Conservation (phyloP, 805 yeast genomes). For the Ascoidea rubescens region DNA sequence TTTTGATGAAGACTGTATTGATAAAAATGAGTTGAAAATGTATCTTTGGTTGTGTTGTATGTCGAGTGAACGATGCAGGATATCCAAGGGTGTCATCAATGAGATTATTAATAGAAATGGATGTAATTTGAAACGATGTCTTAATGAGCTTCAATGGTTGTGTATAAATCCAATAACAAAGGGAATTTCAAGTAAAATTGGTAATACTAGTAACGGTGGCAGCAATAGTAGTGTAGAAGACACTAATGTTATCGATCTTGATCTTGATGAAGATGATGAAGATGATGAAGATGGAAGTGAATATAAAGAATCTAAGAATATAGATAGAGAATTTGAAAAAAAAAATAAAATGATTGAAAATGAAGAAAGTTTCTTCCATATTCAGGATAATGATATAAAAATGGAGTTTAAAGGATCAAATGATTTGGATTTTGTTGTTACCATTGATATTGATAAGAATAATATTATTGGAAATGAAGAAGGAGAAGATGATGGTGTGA, state of each 20-base stretch:
- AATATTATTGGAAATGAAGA: neutral
- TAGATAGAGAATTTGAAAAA: neutral
- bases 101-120: constrained; percentile 16
- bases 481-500: neutral
- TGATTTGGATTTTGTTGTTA: neutral
- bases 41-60: constrained; percentile 28
- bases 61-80: constrained; percentile 20
- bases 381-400: neutral
- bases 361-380: neutral
- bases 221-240: neutral
- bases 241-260: neutral
- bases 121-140: constrained; percentile 32
- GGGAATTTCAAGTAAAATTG: neutral
- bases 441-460: neutral
- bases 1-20: constrained; percentile 12
- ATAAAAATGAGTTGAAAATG: constrained; percentile 14
- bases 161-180: constrained; percentile 13
- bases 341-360: neutral
- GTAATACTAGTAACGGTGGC: neutral
- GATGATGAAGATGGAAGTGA: neutral
- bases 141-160: constrained; percentile 30
- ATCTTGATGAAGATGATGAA: neutral
- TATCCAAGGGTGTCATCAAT: constrained; percentile 19
- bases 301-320: neutral
- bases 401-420: neutral